phyloP scores from a whole-genome alignment of 2,329 filamentous ascomycete species.

The Epicoccum nigrum region DNA sequence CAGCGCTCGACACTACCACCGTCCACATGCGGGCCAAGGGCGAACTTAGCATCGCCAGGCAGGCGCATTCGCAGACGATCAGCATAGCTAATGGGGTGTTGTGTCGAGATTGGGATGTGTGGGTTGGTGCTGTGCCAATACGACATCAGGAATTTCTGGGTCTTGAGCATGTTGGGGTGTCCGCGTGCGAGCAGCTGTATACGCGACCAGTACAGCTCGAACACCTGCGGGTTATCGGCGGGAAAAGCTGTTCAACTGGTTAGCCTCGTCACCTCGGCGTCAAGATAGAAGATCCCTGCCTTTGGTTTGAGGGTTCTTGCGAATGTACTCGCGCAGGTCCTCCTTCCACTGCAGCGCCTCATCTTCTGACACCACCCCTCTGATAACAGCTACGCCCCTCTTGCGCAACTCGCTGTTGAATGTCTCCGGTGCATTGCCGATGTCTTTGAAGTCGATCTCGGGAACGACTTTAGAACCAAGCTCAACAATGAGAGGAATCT shows the following conservation, averaged over 20 bases:
- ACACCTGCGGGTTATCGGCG: conserved; percentile 56
- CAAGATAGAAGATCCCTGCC: conserved; percentile 23
- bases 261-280: neutral
- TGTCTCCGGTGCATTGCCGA: conserved; percentile 56
- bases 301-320: conserved; percentile 54
- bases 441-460: conserved; percentile 55
- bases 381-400: conserved; percentile 58
- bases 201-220: conserved; percentile 58
- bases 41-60: conserved; percentile 59
- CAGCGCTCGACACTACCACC: conserved; percentile 59
- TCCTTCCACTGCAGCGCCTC: conserved; percentile 55
- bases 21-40: conserved; percentile 63
- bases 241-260: conserved; percentile 50
- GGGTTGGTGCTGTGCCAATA: conserved; percentile 57
- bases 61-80: conserved; percentile 61
- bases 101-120: conserved; percentile 50
- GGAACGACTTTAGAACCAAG: conserved; percentile 53
- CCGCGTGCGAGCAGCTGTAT: conserved; percentile 55
- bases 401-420: conserved; percentile 65
- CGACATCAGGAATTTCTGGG: conserved; percentile 56
- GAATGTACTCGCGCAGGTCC: conserved; percentile 53
- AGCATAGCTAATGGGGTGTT: conserved; percentile 56
- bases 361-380: conserved; percentile 52
- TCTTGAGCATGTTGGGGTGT: conserved; percentile 54
- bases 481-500: conserved; percentile 53